phyloP scores from a whole-genome alignment of 768 basidiomycete species.

The Boletus pseudopeckii region DNA sequence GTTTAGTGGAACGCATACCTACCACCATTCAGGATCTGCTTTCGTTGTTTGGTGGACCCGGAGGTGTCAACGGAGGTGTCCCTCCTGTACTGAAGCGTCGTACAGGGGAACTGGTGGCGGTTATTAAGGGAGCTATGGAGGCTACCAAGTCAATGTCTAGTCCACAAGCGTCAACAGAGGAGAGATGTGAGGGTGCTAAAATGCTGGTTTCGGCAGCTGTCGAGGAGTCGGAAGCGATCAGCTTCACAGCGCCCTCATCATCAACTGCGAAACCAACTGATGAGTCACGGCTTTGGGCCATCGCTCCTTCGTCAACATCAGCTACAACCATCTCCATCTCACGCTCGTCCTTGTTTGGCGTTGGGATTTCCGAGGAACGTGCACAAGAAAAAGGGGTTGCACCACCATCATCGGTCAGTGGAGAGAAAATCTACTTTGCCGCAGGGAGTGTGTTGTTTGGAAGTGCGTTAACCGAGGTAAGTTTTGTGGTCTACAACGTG shows the following conservation, averaged over 20 bases:
- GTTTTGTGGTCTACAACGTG: constrained; percentile 9
- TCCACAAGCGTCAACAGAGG: neutral
- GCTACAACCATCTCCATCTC: constrained; percentile 10
- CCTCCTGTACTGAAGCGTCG: constrained; percentile 62
- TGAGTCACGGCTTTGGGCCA: constrained; percentile 23
- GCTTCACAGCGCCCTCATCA: constrained; percentile 9
- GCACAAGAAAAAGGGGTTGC: neutral
- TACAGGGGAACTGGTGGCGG: constrained; percentile 60
- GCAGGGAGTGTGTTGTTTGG: constrained; percentile 49
- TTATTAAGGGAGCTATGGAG: constrained; percentile 51
- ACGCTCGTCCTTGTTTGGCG: constrained; percentile 26
- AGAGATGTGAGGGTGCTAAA: neutral
- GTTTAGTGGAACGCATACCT: constrained; percentile 68
- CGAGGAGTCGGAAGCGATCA: constrained; percentile 4
- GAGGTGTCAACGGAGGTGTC: constrained; percentile 33
- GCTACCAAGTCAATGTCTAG: neutral
- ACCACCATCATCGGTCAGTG: neutral
- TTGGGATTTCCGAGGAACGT: constrained; percentile 2
- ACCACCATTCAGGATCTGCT: constrained; percentile 61
- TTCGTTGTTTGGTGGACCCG: constrained; percentile 43
- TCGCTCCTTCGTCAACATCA: constrained; percentile 2
- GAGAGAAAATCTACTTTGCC: constrained; percentile 18
- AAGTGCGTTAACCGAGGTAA: constrained; percentile 10
- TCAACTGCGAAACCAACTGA: neutral
- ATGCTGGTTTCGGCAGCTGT: neutral